phyloP scores from a whole-genome alignment of 192 early-diverging fungal species.

The Backusella psychrophila region DNA sequence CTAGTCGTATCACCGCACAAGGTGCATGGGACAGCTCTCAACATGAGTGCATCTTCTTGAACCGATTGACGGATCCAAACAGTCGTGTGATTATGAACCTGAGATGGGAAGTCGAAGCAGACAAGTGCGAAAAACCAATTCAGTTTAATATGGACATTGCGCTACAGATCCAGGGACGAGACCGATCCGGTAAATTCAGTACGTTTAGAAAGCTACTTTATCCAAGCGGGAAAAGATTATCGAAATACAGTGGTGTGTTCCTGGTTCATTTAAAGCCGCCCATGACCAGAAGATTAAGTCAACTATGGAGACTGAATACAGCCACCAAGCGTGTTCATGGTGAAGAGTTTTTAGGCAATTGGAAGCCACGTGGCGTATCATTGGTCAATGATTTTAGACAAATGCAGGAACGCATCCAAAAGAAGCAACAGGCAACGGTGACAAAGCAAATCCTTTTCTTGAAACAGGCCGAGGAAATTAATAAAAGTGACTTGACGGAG shows the following conservation, averaged over 20 bases:
- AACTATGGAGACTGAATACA: conserved; percentile 71
- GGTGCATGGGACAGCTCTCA: conserved; percentile 79
- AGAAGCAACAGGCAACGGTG: conserved; percentile 38
- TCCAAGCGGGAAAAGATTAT: conserved; percentile 36
- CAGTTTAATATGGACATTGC: conserved; percentile 59
- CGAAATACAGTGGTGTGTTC: conserved; percentile 59
- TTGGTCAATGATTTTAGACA: conserved; percentile 55
- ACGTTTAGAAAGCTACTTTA: conserved; percentile 45
- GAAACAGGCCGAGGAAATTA: neutral
- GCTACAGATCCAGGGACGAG: conserved; percentile 60
- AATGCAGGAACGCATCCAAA: conserved; percentile 29
- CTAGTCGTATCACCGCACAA: conserved; percentile 50
- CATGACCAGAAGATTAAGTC: conserved; percentile 44
- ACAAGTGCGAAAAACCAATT: conserved; percentile 56
- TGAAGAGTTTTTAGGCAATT: conserved; percentile 61
- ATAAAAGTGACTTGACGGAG: neutral
- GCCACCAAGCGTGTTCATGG: conserved; percentile 72
- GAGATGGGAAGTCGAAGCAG: conserved; percentile 55
- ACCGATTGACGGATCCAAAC: conserved; percentile 55
- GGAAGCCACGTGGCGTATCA: conserved; percentile 71
- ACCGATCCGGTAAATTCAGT: conserved; percentile 42
- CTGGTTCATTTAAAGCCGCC: conserved; percentile 59
- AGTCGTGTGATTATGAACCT: conserved; percentile 60
- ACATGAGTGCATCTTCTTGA: conserved; percentile 66
- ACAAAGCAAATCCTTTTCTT: conserved; percentile 41